A percentile compares a stretch with the other conserved stretches of the same genome.
These are phyloP conservation scores for Globisporangium paddicum DNA, from an alignment of 352 stramenopile genomes.

Conservation along the genomic window DNA sequence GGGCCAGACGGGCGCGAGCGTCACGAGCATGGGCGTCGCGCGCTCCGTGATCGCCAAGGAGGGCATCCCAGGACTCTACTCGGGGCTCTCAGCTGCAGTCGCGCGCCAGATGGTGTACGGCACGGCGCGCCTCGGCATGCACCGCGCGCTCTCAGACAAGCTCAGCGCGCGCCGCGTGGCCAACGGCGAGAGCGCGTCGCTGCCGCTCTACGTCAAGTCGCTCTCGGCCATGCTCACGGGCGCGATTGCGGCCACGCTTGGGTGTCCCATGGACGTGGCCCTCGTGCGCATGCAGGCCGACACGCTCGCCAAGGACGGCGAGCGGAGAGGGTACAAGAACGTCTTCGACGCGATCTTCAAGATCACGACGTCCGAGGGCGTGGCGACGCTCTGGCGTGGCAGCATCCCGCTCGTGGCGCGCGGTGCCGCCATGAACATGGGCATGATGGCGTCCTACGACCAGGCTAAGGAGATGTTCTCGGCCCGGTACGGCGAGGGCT, in stretches of 20 bases:
- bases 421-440: conserved; percentile 99
- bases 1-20: conserved; percentile 72
- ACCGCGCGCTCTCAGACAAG: conserved; percentile 78
- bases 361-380: conserved; percentile 85
- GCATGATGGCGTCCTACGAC: conserved; percentile 99
- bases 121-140: conserved; percentile 80
- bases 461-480: conserved; percentile 94
- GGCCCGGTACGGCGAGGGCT: conserved; percentile 57
- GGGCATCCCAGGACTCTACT: conserved; percentile 80
- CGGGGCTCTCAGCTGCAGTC: conserved; percentile 73
- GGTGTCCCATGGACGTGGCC: conserved; percentile 97
- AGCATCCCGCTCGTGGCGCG: conserved; percentile 93
- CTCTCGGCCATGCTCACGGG: conserved; percentile 68
- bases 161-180: conserved; percentile 65
- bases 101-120: conserved; percentile 86
- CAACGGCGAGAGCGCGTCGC: conserved; percentile 57
- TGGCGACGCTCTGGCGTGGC: conserved; percentile 89
- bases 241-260: conserved; percentile 93
- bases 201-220: conserved; percentile 75
- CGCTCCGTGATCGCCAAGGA: conserved; percentile 79
- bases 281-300: conserved; percentile 98
- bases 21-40: conserved; percentile 67
- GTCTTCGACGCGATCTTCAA: conserved; percentile 95
- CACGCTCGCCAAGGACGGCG: conserved; percentile 85
- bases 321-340: conserved; percentile 98